These are phyloP conservation scores for Leishmania tarentolae DNA, from an alignment of 208 protist genomes.

Conservation along the genomic window DNA sequence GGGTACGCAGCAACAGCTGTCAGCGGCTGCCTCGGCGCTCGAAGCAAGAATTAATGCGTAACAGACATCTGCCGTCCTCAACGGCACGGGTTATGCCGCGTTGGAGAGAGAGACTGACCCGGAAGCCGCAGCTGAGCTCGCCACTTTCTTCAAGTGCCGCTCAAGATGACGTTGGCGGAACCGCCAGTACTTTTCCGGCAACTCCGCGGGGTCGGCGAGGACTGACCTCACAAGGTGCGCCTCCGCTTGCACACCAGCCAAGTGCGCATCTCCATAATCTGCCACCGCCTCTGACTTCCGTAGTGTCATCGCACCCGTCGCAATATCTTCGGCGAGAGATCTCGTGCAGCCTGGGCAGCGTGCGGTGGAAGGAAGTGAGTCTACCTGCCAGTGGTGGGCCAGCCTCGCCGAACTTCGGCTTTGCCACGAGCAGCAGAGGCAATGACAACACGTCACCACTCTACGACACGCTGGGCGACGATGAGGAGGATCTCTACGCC, in stretches of 20 bases:
- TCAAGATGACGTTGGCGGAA: neutral
- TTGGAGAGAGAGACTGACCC: constrained; percentile 14
- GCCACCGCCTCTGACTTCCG: neutral
- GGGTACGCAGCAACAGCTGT: neutral
- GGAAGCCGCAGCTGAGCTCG: neutral
- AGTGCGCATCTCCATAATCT: neutral
- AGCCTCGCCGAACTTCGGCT: neutral
- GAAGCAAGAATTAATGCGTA: neutral
- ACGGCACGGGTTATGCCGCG: constrained; percentile 9
- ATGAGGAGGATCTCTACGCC: neutral
- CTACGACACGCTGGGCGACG: neutral
- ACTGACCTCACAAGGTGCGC: constrained; percentile 9
- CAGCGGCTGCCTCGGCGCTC: neutral
- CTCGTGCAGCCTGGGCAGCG: neutral
- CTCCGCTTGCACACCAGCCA: constrained; percentile 2
- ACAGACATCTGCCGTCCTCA: neutral
- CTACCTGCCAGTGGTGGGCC: constrained; percentile 1
- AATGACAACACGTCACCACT: neutral
- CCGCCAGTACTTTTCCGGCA: neutral
- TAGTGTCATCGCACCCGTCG: neutral
- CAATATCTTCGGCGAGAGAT: constrained; percentile 3
- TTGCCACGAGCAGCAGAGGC: neutral
- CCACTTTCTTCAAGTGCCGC: neutral
- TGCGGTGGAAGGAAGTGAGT: constrained; percentile 28
- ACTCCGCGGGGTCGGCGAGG: constrained; percentile 4